Evolutionary conservation across 352 stramenopile genomes (phyloP).

Genomic region (Globisporangium cystogenes): DNA sequence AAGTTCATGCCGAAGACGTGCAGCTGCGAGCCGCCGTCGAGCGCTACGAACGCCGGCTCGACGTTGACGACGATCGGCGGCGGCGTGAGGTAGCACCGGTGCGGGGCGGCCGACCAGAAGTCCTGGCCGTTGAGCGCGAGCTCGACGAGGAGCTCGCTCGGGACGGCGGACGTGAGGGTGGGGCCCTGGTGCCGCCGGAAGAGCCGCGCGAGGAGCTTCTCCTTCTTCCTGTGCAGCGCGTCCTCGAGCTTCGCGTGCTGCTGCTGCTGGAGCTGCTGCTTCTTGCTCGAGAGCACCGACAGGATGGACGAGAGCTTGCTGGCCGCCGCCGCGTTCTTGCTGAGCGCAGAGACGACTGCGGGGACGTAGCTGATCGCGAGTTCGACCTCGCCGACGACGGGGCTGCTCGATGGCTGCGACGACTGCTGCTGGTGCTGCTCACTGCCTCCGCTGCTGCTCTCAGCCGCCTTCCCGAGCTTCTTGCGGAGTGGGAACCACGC

Average conservation of each 20-base stretch:
- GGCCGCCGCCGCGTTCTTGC: neutral
- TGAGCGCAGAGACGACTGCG: too few species aligned
- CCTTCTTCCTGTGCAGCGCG: conserved; percentile 23
- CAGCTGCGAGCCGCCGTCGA: conserved; percentile 32
- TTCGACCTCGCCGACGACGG: conserved; percentile 43
- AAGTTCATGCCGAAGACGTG: conserved; percentile 50
- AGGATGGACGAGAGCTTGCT: conserved; percentile 33
- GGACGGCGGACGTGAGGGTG: conserved; percentile 20
- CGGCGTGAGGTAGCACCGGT: conserved; percentile 25
- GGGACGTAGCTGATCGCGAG: conserved; percentile 42
- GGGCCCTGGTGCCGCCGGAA: conserved; percentile 30
- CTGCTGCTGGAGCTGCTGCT: conserved; percentile 10
- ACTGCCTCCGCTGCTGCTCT: conserved; percentile 1
- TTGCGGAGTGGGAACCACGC: conserved; percentile 50
- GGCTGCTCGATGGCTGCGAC: conserved; percentile 7
- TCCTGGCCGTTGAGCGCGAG: conserved; percentile 64
- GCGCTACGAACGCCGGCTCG: conserved; percentile 35
- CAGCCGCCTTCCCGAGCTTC: neutral
- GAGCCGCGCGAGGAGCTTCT: conserved; percentile 38
- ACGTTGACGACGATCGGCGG: conserved; percentile 31
- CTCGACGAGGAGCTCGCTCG: conserved; percentile 47
- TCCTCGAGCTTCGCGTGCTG: conserved; percentile 4
- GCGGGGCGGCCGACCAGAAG: conserved; percentile 42
- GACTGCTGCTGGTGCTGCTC: conserved; percentile 10
- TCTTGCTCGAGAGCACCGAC: conserved; percentile 40